These are phyloP conservation scores for Ophioceras dolichostomum DNA, from an alignment of 2,329 filamentous ascomycete genomes.

Conservation along the genomic window DNA sequence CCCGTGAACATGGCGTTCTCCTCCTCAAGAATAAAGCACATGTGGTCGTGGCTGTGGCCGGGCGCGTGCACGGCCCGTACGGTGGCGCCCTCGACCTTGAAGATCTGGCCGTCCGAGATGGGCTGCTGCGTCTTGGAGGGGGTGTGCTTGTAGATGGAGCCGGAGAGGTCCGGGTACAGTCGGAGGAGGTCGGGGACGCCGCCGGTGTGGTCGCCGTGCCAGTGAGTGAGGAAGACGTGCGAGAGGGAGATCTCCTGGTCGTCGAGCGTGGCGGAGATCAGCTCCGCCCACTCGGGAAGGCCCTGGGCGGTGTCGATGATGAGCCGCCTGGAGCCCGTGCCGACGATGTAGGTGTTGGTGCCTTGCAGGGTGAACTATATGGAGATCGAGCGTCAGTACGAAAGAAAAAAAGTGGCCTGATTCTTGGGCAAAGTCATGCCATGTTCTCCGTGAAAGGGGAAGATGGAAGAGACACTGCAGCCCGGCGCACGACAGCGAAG, in stretches of 20 bases:
- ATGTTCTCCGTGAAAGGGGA: background rate
- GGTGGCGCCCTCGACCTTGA: conserved; percentile 48
- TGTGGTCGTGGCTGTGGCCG: conserved; percentile 73
- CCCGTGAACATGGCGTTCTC: conserved; percentile 78
- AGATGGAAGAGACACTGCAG: background rate
- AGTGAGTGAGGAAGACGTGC: conserved; percentile 54
- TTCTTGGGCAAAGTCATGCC: background rate
- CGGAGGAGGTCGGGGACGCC: conserved; percentile 47
- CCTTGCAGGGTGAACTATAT: conserved; percentile 40
- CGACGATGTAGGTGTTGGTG: conserved; percentile 69
- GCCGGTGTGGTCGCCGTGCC: conserved; percentile 61
- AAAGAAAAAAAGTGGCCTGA: background rate
- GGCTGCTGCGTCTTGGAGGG: conserved; percentile 14
- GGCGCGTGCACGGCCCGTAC: conserved; percentile 49
- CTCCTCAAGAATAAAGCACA: conserved; percentile 65
- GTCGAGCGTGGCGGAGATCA: conserved; percentile 19
- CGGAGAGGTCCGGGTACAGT: conserved; percentile 24
- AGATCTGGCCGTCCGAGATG: conserved; percentile 38
- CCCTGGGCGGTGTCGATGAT: conserved; percentile 66
- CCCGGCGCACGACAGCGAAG: conserved; percentile 1
- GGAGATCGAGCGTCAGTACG: background rate
- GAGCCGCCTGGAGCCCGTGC: conserved; percentile 46
- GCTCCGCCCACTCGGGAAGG: conserved; percentile 40
- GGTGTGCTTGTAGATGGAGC: conserved; percentile 18
- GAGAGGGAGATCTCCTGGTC: conserved; percentile 19